Conservation (phyloP, 2,329 filamentous ascomycete genomes). For the Arthrobotrys sinensis region DNA sequence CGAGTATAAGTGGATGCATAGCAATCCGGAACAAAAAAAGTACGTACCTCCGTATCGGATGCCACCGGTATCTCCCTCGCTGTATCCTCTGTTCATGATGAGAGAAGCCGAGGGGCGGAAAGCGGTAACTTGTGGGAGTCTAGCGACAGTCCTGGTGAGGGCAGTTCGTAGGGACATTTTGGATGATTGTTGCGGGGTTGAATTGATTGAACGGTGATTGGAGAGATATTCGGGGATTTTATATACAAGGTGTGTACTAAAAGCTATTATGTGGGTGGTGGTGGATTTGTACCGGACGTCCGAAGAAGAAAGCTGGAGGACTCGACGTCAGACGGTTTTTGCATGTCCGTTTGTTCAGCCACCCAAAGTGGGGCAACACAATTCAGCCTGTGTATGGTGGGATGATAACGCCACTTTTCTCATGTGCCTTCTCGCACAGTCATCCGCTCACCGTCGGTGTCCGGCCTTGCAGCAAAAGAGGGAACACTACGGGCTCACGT, state of each 20-base stretch:
- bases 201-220: constrained; percentile 60
- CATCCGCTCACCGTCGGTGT: constrained; percentile 18
- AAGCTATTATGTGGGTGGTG: neutral
- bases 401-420: constrained; percentile 49
- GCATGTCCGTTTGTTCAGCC: constrained; percentile 20
- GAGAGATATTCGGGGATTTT: constrained; percentile 50
- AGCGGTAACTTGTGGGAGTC: constrained; percentile 40
- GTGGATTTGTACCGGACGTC: constrained; percentile 17
- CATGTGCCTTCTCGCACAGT: neutral
- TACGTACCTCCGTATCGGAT: constrained; percentile 50
- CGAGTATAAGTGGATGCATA: neutral
- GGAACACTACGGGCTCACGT: constrained; percentile 25
- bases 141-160: constrained; percentile 51
- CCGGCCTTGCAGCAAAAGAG: constrained; percentile 31
- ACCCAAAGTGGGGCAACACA: constrained; percentile 34
- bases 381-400: constrained; percentile 16
- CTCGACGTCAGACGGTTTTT: constrained; percentile 55
- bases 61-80: constrained; percentile 52
- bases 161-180: constrained; percentile 57
- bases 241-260: constrained; percentile 21
- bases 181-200: constrained; percentile 58
- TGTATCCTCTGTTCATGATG: constrained; percentile 56
- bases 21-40: neutral
- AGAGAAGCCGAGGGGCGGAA: constrained; percentile 52
- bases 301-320: constrained; percentile 17